phyloP scores from a whole-genome alignment of 1,284 basidiomycete species.

The Paramarasmius palmivorus region DNA sequence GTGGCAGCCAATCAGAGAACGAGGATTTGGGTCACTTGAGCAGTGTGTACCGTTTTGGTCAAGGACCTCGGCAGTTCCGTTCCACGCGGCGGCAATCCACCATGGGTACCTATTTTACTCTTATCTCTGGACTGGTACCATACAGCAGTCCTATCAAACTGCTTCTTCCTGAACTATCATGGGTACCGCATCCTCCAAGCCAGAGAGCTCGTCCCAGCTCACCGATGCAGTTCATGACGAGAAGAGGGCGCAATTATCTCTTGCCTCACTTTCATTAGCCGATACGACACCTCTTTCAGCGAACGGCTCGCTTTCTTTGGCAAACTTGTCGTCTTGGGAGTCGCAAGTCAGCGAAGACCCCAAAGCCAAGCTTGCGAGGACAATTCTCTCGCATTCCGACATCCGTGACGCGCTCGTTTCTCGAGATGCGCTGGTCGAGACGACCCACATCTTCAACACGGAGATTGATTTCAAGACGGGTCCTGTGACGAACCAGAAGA shows the following conservation, averaged over 20 bases:
- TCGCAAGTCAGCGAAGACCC: conserved; percentile 53
- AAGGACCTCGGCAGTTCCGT: no score
- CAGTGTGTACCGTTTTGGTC: no score
- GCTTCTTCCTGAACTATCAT: no score
- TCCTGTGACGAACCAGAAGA: conserved; percentile 88
- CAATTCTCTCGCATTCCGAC: conserved; percentile 77
- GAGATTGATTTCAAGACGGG: conserved; percentile 78
- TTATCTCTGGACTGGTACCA: no score
- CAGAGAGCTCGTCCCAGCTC: no score
- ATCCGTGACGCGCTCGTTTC: conserved; percentile 67
- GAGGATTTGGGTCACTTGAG: no score
- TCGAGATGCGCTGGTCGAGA: conserved; percentile 63
- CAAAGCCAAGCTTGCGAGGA: conserved; percentile 77
- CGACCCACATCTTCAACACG: conserved; percentile 85
- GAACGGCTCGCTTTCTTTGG: conserved; percentile 60
- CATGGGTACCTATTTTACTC: no score
- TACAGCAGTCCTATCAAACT: no score
- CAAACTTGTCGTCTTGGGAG: conserved; percentile 69
- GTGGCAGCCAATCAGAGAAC: no score
- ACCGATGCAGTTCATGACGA: not conserved
- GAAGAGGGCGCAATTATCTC: conserved; percentile 2
- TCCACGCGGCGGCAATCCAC: no score
- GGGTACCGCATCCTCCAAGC: no score
- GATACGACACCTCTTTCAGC: conserved; percentile 30
- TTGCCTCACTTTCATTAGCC: conserved; percentile 2